These are phyloP conservation scores for Garcia nutans DNA, from an alignment of 345 rosid genomes.

Conservation along the genomic window DNA sequence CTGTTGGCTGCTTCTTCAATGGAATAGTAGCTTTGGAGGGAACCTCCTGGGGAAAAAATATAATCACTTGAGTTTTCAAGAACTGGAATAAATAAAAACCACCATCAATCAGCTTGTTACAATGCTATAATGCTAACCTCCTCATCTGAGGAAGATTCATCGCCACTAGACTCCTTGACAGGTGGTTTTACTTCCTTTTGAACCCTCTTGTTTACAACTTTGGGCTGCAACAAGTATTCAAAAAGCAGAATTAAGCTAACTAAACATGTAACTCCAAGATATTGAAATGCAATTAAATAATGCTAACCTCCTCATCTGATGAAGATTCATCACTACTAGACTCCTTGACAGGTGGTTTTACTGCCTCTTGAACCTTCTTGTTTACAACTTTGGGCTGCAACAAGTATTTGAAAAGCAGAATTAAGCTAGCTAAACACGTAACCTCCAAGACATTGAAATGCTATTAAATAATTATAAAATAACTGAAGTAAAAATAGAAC, in stretches of 20 bases:
- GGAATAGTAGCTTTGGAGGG: conserved; percentile 19
- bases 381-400: conserved; percentile 22
- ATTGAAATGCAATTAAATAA: no score
- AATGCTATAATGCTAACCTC: conserved; percentile 24
- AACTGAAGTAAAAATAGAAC: background rate
- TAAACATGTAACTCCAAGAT: no score
- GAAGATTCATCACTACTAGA: conserved; percentile 30
- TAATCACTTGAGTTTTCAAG: background rate
- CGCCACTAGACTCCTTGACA: conserved; percentile 42
- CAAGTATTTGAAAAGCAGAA: background rate
- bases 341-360: conserved; percentile 39
- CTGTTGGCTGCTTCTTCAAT: conserved; percentile 20
- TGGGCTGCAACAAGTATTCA: conserved; percentile 14
- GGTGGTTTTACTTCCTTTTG: conserved; percentile 26
- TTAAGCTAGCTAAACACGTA: no score
- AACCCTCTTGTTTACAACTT: conserved; percentile 20
- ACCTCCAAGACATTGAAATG: no score
- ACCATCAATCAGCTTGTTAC: background rate
- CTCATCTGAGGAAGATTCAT: conserved; percentile 34
- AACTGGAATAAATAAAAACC: background rate
- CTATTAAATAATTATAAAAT: background rate
- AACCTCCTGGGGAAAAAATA: conserved; percentile 32
- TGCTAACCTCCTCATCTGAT: no score
- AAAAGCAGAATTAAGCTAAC: background rate
- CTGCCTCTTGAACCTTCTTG: conserved; percentile 15